A percentile compares a stretch with the other conserved stretches of the same genome.
Conservation (phyloP, 805 yeast species). For the Clavispora phyllophila region DNA sequence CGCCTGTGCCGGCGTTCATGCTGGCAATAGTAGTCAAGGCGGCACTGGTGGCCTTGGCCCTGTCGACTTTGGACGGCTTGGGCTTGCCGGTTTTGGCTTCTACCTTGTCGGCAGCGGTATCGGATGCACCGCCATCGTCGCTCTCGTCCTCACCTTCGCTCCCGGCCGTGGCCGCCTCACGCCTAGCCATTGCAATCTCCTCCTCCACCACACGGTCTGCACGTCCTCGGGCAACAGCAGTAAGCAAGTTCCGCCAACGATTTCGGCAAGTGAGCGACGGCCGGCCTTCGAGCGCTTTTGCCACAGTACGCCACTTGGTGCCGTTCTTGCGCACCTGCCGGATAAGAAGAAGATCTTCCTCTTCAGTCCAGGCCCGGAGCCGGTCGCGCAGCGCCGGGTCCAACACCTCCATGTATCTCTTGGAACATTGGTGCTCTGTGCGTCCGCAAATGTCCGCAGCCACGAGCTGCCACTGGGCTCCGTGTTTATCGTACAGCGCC, state of each 20-base stretch:
- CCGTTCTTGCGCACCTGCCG: conserved; percentile 66
- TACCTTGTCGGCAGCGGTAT: not conserved
- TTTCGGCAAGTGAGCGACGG: conserved; percentile 89
- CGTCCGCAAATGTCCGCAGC: conserved; percentile 73
- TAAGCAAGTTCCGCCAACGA: conserved; percentile 84
- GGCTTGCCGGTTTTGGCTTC: not conserved
- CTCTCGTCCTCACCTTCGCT: not conserved
- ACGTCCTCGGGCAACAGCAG: conserved; percentile 64
- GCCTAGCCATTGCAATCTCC: conserved; percentile 47
- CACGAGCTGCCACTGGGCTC: conserved; percentile 84
- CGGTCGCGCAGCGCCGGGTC: conserved; percentile 78
- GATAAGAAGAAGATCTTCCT: conserved; percentile 71
- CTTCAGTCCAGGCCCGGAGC: conserved; percentile 70
- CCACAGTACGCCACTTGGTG: conserved; percentile 84
- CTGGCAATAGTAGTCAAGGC: not conserved
- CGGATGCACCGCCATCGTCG: not conserved
- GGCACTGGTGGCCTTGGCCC: not conserved
- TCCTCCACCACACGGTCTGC: conserved; percentile 50
- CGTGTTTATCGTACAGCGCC: conserved; percentile 60
- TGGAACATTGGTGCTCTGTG: conserved; percentile 93
- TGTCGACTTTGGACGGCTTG: not conserved
- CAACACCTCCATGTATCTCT: conserved; percentile 80
- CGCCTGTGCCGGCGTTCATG: not conserved
- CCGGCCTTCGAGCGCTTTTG: conserved; percentile 65
- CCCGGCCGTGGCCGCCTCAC: not conserved